These are phyloP conservation scores for Hortaea werneckii DNA, from an alignment of 2,329 filamentous ascomycete genomes.

Conservation along the genomic window DNA sequence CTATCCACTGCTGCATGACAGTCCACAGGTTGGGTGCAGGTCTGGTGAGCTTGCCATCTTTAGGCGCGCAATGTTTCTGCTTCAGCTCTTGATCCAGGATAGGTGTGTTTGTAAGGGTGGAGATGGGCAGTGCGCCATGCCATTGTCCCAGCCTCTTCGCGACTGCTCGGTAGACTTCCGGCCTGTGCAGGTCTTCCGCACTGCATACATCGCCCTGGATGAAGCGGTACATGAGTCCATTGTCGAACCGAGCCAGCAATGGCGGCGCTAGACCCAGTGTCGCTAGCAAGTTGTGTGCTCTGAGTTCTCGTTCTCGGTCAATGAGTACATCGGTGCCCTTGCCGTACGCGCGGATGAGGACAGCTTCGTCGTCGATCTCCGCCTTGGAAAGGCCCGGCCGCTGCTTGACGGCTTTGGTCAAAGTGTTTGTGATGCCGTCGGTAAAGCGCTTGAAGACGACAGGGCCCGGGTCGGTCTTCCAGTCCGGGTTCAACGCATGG, in stretches of 20 bases:
- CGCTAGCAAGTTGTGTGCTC: slow-evolving; percentile 75
- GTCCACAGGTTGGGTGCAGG: slow-evolving; percentile 85
- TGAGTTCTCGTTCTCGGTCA: slow-evolving; percentile 65
- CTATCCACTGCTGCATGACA: slow-evolving; percentile 91
- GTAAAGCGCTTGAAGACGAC: slow-evolving; percentile 87
- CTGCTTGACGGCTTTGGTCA: slow-evolving; percentile 67
- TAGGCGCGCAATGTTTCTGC: slow-evolving; percentile 13
- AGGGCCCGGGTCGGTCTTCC: slow-evolving; percentile 61
- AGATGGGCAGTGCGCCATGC: slow-evolving; percentile 64
- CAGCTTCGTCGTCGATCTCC: slow-evolving; percentile 70
- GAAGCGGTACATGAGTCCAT: slow-evolving; percentile 91
- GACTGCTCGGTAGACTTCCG: slow-evolving; percentile 70
- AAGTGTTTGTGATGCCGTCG: slow-evolving; percentile 95
- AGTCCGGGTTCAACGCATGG: slow-evolving; percentile 70
- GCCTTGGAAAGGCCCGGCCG: slow-evolving; percentile 60
- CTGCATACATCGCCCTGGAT: slow-evolving; percentile 71
- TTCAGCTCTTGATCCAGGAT: slow-evolving; percentile 11
- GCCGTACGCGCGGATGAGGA: slow-evolving; percentile 87
- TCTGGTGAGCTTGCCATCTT: slow-evolving; percentile 42
- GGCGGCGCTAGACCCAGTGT: slow-evolving; percentile 72
- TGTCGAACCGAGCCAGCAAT: slow-evolving; percentile 83
- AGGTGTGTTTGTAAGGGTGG: slow-evolving; percentile 35
- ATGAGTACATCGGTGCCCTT: slow-evolving; percentile 91
- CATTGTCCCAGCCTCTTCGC: slow-evolving; percentile 80
- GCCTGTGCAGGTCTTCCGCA: slow-evolving; percentile 67